phyloP scores from a whole-genome alignment of 805 yeast genomes.

The Metschnikowia arizonensis region DNA sequence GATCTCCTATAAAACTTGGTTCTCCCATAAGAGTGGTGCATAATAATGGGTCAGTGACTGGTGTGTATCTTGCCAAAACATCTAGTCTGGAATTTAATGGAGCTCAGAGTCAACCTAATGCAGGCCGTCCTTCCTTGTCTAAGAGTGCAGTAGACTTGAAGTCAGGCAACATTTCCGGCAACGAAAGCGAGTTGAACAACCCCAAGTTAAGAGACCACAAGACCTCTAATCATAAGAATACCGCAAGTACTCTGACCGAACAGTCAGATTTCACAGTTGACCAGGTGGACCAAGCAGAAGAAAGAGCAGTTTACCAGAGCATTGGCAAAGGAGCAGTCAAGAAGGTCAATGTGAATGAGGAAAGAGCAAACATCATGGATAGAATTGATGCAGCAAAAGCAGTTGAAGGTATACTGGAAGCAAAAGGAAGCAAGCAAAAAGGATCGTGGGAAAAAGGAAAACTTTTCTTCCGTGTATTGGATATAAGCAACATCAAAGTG shows the following conservation, averaged over 20 bases:
- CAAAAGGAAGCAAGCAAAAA: background rate
- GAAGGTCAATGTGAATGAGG: background rate
- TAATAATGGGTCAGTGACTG: conserved; percentile 28
- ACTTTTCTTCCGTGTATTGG: conserved; percentile 48
- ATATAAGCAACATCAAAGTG: conserved; percentile 43
- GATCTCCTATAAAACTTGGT: conserved; percentile 35
- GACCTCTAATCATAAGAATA: no score
- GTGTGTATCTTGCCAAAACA: conserved; percentile 17
- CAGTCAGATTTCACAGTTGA: background rate
- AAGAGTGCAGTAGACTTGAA: background rate
- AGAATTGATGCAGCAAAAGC: background rate
- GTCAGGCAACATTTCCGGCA: background rate
- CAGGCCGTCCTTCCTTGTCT: background rate
- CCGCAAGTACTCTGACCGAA: no score
- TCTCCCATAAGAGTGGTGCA: conserved; percentile 36
- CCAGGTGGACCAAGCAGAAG: background rate
- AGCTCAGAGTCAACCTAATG: background rate
- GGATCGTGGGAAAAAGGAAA: conserved; percentile 46
- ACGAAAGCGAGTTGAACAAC: conserved; percentile 9
- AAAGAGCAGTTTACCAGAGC: conserved; percentile 1
- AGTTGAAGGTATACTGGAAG: background rate
- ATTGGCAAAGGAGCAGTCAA: conserved; percentile 2
- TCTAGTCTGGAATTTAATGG: background rate
- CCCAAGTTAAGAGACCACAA: conserved; percentile 22
- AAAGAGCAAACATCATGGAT: background rate